A percentile compares a stretch with the other conserved stretches of the same genome.
Evolutionary conservation across 768 basidiomycete genomes (phyloP).

Genomic region (Trametes cubensis): DNA sequence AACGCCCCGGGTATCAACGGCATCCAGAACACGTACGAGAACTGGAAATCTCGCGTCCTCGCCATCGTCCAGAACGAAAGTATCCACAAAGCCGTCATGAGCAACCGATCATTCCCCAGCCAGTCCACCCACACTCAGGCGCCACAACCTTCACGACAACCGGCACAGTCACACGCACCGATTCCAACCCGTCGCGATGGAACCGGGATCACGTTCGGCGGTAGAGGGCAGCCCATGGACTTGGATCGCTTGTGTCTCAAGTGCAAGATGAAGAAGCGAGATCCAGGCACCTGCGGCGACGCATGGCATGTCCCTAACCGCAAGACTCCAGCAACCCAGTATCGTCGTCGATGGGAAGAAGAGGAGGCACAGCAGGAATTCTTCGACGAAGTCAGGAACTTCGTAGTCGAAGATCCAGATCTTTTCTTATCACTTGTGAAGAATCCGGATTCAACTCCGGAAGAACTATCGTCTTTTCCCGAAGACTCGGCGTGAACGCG

Average conservation of each 20-base stretch:
- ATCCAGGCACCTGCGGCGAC: too few relatives aligned
- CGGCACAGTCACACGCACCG: too few relatives aligned
- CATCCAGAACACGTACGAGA: background rate
- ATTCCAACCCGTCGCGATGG: background rate
- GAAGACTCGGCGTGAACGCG: too few relatives aligned
- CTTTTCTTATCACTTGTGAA: background rate
- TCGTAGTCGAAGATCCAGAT: too few relatives aligned
- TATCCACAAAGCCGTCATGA: background rate
- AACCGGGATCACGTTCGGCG: slow-evolving; percentile 14
- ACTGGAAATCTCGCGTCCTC: background rate
- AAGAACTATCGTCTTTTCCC: too few relatives aligned
- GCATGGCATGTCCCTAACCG: too few relatives aligned
- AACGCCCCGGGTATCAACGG: background rate
- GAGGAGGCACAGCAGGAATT: too few relatives aligned
- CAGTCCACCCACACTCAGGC: background rate
- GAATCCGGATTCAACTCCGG: background rate
- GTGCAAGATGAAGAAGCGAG: background rate
- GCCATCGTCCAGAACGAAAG: background rate
- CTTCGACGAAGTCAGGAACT: too few relatives aligned
- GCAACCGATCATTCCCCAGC: background rate
- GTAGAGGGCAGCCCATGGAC: slow-evolving; percentile 28
- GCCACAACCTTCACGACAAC: too few relatives aligned
- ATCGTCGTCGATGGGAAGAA: too few relatives aligned
- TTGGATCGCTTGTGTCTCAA: slow-evolving; percentile 9
- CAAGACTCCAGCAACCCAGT: too few relatives aligned